Conservation (phyloP, 2,329 filamentous ascomycete species). For the Arthroderma sp. region DNA sequence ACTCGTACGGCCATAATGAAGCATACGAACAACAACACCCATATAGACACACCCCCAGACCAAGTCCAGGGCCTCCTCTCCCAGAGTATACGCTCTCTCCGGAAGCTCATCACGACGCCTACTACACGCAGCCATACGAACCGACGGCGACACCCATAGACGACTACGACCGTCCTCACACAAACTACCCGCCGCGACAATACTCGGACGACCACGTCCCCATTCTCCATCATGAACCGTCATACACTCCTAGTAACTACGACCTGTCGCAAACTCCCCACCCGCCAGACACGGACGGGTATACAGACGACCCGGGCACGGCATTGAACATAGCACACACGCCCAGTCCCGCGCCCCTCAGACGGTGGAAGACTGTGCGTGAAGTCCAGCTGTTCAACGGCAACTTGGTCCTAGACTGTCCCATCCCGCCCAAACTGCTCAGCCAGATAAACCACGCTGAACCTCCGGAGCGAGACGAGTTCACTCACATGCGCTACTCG, state of each 20-base stretch:
- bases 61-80: constrained; percentile 35
- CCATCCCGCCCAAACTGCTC: constrained; percentile 76
- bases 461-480: constrained; percentile 67
- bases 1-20: constrained; percentile 52
- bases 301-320: constrained; percentile 31
- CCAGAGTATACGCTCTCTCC: constrained; percentile 67
- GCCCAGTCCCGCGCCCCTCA: constrained; percentile 51
- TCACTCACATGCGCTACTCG: constrained; percentile 72
- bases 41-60: constrained; percentile 22
- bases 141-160: constrained; percentile 47
- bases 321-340: constrained; percentile 21
- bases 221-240: constrained; percentile 54
- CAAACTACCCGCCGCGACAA: constrained; percentile 40
- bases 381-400: constrained; percentile 95
- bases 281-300: constrained; percentile 33
- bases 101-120: constrained; percentile 74
- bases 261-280: constrained; percentile 45
- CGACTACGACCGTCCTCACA: constrained; percentile 44
- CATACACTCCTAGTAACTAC: constrained; percentile 46
- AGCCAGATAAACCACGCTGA: constrained; percentile 76
- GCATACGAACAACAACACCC: constrained; percentile 44
- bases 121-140: constrained; percentile 73
- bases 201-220: constrained; percentile 63
- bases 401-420: constrained; percentile 93
- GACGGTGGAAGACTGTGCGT: constrained; percentile 96